Conservation (phyloP, 2,329 filamentous ascomycete species). For the Purpureocillium lavendulum region DNA sequence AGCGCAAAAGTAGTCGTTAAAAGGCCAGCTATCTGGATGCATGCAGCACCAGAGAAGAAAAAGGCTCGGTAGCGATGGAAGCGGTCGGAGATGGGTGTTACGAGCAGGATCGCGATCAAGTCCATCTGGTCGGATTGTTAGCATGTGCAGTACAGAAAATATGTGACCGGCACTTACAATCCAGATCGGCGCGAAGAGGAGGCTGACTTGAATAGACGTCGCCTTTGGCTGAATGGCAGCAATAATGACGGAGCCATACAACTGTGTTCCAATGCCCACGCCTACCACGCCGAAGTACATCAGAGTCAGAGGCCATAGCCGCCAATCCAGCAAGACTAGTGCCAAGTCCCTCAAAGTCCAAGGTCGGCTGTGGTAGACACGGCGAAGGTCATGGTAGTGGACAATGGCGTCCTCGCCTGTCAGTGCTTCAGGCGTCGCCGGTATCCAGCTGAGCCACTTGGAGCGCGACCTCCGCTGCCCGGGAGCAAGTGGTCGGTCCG, state of each 20-base stretch:
- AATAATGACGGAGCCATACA: slow-evolving; percentile 84
- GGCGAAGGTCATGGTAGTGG: slow-evolving; percentile 74
- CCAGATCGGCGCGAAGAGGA: slow-evolving; percentile 89
- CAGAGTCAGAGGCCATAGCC: slow-evolving; percentile 73
- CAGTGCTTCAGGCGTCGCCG: slow-evolving; percentile 60
- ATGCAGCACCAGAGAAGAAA: slow-evolving; percentile 70
- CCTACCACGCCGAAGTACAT: slow-evolving; percentile 97
- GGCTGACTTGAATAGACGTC: slow-evolving; percentile 65
- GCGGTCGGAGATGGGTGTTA: slow-evolving; percentile 79
- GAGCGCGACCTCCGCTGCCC: slow-evolving; percentile 47
- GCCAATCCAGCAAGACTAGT: slow-evolving; percentile 72
- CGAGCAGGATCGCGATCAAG: slow-evolving; percentile 73
- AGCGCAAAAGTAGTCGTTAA: slow-evolving; percentile 70
- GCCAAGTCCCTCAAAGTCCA: slow-evolving; percentile 68
- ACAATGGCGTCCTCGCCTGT: slow-evolving; percentile 68
- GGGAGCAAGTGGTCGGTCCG: slow-evolving; percentile 70
- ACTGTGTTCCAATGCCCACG: slow-evolving; percentile 82
- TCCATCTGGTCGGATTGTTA: slow-evolving; percentile 55
- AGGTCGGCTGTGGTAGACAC: slow-evolving; percentile 67
- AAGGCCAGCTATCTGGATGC: slow-evolving; percentile 75
- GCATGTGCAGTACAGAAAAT: background rate
- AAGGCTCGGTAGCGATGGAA: slow-evolving; percentile 73
- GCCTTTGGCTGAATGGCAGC: slow-evolving; percentile 65
- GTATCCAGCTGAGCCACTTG: slow-evolving; percentile 56
- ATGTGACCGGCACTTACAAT: slow-evolving; percentile 48